phyloP scores from a whole-genome alignment of 1,139 yeast genomes.

The Lodderomyces margitis region DNA sequence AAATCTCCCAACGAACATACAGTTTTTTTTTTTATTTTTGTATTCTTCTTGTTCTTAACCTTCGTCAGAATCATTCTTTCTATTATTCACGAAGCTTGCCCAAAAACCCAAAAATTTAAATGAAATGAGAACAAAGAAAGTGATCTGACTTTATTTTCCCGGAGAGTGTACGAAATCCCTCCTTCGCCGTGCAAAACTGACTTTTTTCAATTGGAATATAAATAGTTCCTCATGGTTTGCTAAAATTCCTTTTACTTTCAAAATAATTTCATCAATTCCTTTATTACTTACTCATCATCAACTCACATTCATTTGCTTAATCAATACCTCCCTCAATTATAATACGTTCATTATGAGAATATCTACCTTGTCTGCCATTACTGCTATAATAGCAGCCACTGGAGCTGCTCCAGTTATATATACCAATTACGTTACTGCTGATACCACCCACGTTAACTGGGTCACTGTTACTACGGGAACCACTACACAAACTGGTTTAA shows the following conservation, averaged over 20 bases:
- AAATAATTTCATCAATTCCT: not conserved
- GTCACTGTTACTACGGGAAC: slow-evolving; percentile 14
- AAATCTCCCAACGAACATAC: no score
- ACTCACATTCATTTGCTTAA: not conserved
- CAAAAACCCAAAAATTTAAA: no score
- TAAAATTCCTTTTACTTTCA: not conserved
- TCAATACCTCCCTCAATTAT: not conserved
- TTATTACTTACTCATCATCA: not conserved
- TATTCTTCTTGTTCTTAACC: no score
- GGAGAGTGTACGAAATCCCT: no score
- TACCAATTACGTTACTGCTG: slow-evolving; percentile 25
- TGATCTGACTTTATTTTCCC: no score
- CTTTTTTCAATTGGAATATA: no score
- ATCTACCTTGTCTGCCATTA: slow-evolving; percentile 6
- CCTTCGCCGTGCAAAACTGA: no score
- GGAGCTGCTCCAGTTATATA: slow-evolving; percentile 22
- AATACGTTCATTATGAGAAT: slow-evolving; percentile 7
- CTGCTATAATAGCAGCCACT: slow-evolving; percentile 9
- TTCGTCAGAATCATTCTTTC: no score
- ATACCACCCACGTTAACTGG: slow-evolving; percentile 21
- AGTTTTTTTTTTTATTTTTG: no score
- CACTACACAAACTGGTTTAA: not conserved
- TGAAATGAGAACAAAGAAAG: no score
- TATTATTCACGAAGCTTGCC: no score
- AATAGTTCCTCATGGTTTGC: not conserved